A percentile compares a stretch with the other conserved stretches of the same genome.
Conservation (phyloP, 257 asterid species). For the Solanum bulbocastanum region DNA sequence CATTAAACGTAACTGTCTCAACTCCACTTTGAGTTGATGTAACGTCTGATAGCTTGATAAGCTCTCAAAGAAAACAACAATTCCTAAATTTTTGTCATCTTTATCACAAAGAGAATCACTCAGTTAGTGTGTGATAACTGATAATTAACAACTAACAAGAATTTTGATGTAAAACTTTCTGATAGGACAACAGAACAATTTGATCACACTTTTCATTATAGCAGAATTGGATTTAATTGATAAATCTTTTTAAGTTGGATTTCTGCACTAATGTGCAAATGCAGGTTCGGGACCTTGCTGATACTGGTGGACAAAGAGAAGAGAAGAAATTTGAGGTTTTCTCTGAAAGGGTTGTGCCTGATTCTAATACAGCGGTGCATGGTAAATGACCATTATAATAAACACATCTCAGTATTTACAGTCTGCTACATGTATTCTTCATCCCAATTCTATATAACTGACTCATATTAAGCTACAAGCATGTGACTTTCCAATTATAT, state of each 20-base stretch:
- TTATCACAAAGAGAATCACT: not conserved
- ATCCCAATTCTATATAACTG: not conserved
- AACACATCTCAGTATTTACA: not conserved
- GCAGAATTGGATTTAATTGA: not conserved
- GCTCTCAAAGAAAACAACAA: not conserved
- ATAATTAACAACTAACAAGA: not conserved
- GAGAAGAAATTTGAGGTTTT: slow-evolving; percentile 19
- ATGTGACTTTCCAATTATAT: not conserved
- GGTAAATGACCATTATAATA: not conserved
- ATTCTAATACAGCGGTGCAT: not conserved
- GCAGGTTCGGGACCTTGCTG: slow-evolving; percentile 32
- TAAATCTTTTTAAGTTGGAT: not conserved
- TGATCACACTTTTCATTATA: not conserved
- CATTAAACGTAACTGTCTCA: not conserved
- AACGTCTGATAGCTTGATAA: not conserved
- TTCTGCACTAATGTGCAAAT: not conserved
- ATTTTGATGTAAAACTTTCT: not conserved
- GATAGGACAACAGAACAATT: not conserved
- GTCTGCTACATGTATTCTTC: not conserved
- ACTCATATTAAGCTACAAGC: not conserved
- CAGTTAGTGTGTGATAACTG: not conserved
- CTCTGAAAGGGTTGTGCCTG: slow-evolving; percentile 9
- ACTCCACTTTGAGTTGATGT: not conserved
- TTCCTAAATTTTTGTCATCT: not conserved
- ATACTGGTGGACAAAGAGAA: slow-evolving; percentile 9